Evolutionary conservation across 2,329 filamentous ascomycete species (phyloP), one percentile per base, ranked within the genome.

Genomic region (Trichoderma sp.): DNA sequence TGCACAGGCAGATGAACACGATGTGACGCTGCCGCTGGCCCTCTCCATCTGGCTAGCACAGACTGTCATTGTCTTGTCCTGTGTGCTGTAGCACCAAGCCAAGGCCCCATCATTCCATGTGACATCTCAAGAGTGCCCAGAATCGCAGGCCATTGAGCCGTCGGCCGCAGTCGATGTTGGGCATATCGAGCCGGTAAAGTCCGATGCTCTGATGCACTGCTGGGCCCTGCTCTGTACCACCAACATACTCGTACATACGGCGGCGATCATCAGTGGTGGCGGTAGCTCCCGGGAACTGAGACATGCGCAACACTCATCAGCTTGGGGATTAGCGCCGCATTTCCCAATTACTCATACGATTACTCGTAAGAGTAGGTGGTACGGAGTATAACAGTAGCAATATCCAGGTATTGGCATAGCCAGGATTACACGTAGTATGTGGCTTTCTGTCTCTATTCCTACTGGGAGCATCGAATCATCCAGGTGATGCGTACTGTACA

Each of bases 201-300:
- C 57, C 57, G 57, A 60, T 48, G 57, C 5, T 27, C 22, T 58
- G n/a, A 48, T 48, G 42, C 42, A 10, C 37, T 45, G 22, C 22
- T 19, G n/a, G 34, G 19, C 27, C 35, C 17, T 32, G 9, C 17
- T 34, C 42, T 19, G n/a, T 48, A 7, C 19, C 19, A 37, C 32
- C 19, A 37, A 10, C 32, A 50, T 7, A 10, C 10, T 29, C 34
- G n/a, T 45, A 17, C 19, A 45, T 13, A 25, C 42, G 19, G 29
- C 32, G 59, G 5, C 42, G 32, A 63, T 63, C 59, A 39, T n/a
- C 42, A 35, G 58, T 25, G 22, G 59, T 22, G 59, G 45, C 59
- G 59, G 59, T 53, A 63, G 59, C 45, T 63, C 59, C 59, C 59
- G 59, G 53, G 45, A 53, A 63, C 59, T 53, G 59, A 63, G 59